Percentiles rank a stretch among this genome's conserved stretches.
Evolutionary conservation across 352 stramenopile species (phyloP).

Genomic region (Phytophthora citrophthora): DNA sequence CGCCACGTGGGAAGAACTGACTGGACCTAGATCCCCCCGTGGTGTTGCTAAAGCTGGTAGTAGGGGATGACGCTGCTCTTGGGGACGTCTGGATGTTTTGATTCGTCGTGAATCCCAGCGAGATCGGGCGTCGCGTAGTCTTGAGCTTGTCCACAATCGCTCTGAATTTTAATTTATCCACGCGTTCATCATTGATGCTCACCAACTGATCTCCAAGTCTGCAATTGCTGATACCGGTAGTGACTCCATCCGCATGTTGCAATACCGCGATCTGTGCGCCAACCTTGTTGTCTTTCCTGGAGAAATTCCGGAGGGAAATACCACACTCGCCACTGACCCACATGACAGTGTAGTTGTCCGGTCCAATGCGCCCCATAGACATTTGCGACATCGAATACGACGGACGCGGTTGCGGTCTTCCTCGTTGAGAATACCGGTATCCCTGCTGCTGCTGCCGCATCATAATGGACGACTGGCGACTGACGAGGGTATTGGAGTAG

Average conservation of each 20-base stretch:
- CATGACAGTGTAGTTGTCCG: slow-evolving; percentile 70
- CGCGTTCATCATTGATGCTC: slow-evolving; percentile 73
- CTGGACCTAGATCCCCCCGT: slow-evolving; percentile 18
- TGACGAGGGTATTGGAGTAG: slow-evolving; percentile 38
- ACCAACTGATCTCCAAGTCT: slow-evolving; percentile 78
- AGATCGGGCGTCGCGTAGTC: slow-evolving; percentile 69
- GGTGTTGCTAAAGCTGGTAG: slow-evolving; percentile 16
- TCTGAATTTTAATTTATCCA: slow-evolving; percentile 62
- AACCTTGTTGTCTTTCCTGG: slow-evolving; percentile 60
- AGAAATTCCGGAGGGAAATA: slow-evolving; percentile 87
- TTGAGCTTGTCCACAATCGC: slow-evolving; percentile 87
- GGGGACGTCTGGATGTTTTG: slow-evolving; percentile 76
- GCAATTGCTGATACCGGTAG: slow-evolving; percentile 79
- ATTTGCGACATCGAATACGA: slow-evolving; percentile 18
- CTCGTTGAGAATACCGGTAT: slow-evolving; percentile 6
- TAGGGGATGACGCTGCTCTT: slow-evolving; percentile 18
- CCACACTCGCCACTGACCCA: slow-evolving; percentile 85
- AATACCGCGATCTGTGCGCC: slow-evolving; percentile 82
- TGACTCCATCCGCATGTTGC: slow-evolving; percentile 80
- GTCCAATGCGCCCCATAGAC: slow-evolving; percentile 4
- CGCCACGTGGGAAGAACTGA: slow-evolving; percentile 16
- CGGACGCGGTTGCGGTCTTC: slow-evolving; percentile 9
- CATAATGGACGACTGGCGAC: slow-evolving; percentile 40
- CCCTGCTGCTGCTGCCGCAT: slow-evolving; percentile 32
- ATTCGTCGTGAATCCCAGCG: slow-evolving; percentile 73